These are phyloP conservation scores for Tuber indicum DNA, from an alignment of 495 filamentous ascomycete species.

Conservation along the genomic window DNA sequence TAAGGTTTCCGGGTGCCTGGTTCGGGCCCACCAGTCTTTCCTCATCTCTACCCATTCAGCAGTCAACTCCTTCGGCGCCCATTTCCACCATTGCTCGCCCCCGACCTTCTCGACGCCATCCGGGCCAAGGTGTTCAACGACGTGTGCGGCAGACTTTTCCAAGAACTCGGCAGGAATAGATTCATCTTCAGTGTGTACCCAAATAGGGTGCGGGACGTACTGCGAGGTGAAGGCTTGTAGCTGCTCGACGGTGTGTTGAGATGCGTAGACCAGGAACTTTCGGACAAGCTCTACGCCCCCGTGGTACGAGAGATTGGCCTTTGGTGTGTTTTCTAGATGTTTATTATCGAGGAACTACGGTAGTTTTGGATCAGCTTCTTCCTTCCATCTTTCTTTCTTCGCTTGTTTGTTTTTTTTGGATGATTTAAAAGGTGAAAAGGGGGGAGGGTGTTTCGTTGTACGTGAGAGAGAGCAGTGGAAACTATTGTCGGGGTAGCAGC, in stretches of 20 bases:
- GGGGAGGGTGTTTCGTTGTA: conserved; percentile 37
- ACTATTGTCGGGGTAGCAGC: conserved; percentile 61
- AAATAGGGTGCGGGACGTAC: conserved; percentile 81
- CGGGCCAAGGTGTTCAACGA: conserved; percentile 66
- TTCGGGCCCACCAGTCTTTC: conserved; percentile 65
- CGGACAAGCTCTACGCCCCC: conserved; percentile 85
- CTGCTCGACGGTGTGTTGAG: conserved; percentile 84
- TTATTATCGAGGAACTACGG: conserved; percentile 74
- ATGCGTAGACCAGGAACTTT: conserved; percentile 72
- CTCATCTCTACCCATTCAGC: conserved; percentile 97
- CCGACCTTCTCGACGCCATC: conserved; percentile 68
- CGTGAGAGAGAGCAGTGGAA: conserved; percentile 60
- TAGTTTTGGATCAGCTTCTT: conserved; percentile 21
- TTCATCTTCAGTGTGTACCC: conserved; percentile 73
- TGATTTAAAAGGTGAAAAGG: neutral
- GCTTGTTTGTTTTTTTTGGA: neutral
- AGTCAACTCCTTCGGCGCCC: conserved; percentile 52
- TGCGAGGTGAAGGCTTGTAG: conserved; percentile 82
- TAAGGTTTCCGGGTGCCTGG: conserved; percentile 51
- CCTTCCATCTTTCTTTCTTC: conserved; percentile 4
- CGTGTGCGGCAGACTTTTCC: conserved; percentile 53
- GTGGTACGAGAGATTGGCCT: conserved; percentile 82
- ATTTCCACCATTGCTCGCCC: conserved; percentile 89
- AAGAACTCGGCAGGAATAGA: conserved; percentile 60
- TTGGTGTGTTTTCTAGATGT: conserved; percentile 66